phyloP scores from a whole-genome alignment of 257 asterid species.

The Nicotiana paniculata region DNA sequence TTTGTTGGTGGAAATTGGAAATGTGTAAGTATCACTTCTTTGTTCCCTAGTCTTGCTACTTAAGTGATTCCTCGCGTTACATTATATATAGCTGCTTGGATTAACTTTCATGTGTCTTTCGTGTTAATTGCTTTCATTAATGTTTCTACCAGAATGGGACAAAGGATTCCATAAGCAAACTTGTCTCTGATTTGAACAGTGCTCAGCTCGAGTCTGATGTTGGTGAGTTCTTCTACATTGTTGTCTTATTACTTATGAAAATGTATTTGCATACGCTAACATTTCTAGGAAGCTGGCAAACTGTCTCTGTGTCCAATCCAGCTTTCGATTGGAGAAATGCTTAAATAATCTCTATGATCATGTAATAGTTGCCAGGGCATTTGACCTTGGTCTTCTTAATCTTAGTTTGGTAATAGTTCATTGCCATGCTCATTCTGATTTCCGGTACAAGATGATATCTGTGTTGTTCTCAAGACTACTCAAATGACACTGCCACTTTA shows the following conservation, averaged over 20 bases:
- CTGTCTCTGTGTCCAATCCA: neutral
- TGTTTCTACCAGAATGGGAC: constrained; percentile 59
- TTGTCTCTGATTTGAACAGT: constrained; percentile 69
- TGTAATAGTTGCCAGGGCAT: neutral
- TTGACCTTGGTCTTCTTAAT: neutral
- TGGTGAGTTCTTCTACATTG: constrained; percentile 40
- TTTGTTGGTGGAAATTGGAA: constrained; percentile 99
- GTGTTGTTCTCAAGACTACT: neutral
- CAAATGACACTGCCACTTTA: neutral
- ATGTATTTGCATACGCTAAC: neutral
- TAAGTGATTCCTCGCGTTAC: neutral
- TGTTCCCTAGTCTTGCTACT: neutral
- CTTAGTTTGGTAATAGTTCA: neutral
- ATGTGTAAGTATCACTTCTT: constrained; percentile 66
- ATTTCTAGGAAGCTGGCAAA: neutral
- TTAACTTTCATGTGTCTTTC: neutral
- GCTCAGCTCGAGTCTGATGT: constrained; percentile 84
- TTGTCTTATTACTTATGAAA: neutral
- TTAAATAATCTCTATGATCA: neutral
- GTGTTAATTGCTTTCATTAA: neutral
- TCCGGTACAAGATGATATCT: neutral
- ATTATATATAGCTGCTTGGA: neutral
- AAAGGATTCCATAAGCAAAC: constrained; percentile 79
- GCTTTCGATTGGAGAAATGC: neutral
- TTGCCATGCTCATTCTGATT: neutral